Conservation (phyloP, 805 yeast genomes). For the Wickerhamomyces kurtzmanii region DNA sequence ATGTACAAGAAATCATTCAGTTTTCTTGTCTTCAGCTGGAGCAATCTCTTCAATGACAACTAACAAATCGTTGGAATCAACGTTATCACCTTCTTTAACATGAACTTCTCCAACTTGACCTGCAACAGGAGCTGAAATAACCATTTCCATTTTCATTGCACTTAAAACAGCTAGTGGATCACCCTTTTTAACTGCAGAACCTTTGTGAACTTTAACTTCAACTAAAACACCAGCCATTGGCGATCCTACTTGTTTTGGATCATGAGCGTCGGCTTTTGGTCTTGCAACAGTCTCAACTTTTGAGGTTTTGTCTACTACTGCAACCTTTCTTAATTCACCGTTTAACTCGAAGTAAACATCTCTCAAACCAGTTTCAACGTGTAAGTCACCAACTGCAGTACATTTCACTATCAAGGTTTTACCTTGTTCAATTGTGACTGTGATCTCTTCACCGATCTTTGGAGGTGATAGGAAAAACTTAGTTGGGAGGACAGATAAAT, state of each 20-base stretch:
- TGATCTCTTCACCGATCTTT: conserved; percentile 78
- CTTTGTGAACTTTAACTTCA: conserved; percentile 86
- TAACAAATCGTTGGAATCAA: conserved; percentile 88
- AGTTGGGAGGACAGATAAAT: conserved; percentile 90
- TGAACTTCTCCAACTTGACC: conserved; percentile 75
- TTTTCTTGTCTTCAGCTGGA: conserved; percentile 10
- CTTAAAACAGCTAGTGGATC: conserved; percentile 88
- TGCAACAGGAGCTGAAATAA: conserved; percentile 81
- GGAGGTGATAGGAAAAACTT: conserved; percentile 84
- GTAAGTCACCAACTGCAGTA: conserved; percentile 87
- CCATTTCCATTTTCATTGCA: conserved; percentile 99
- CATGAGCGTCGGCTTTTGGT: conserved; percentile 82
- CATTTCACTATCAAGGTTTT: conserved; percentile 84
- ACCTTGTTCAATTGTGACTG: conserved; percentile 89
- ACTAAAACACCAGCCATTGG: conserved; percentile 99
- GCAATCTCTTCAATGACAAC: conserved; percentile 36
- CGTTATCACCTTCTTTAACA: conserved; percentile 88
- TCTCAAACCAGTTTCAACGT: conserved; percentile 78
- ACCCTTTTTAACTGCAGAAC: conserved; percentile 89
- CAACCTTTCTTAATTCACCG: conserved; percentile 96
- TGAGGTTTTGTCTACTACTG: conserved; percentile 81
- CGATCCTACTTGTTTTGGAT: conserved; percentile 91
- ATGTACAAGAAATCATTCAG: no score
- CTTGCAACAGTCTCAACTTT: conserved; percentile 79
- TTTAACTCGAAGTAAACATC: conserved; percentile 97